Evolutionary conservation across 2,329 filamentous ascomycete genomes (phyloP), one percentile per base, ranked within the genome.

Genomic region (Fusarium anthophilum): DNA sequence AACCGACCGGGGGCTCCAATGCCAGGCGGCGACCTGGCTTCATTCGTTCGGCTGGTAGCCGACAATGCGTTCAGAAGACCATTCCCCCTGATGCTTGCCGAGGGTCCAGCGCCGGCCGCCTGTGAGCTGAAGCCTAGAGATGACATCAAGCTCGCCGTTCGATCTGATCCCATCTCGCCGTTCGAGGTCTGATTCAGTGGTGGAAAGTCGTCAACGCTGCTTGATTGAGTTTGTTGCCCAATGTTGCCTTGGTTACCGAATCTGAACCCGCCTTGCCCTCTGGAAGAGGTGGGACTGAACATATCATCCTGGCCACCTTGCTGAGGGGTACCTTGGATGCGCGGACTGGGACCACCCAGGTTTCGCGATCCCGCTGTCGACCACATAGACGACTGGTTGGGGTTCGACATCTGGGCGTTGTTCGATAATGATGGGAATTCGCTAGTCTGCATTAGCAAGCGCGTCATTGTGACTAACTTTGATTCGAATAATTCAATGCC

Each of bases 371-470:
- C 85, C 70, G 84, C 83, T 32, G 84, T 83, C 47, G 88, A 86
- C 89, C 89, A 91, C 81, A 91, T 84, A 10, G 87, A 87, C 20
- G 85, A 82, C 70, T 86, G 86, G 51, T 80, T 86, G 12, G 85
- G 80, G 66, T 81, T 87, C 35, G 86, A 82, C 48, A 90, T 81
- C 77, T 89, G 88, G 50, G 88, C 84, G 72, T 88, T 91, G 77
- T 89, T 91, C 58, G 90, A 91, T 75, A 92, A 81, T 28, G 90
- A 91, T 14, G 91, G 91, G 62, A 92, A 92, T 78, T 92, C 90
- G 69, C 90, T 92, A 69, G n/a, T n/a, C n/a, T 22, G n/a, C 26
- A 47, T 74, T 50, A 73, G 69, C 43, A 54, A 24, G 39, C 41
- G 57, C 39, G 43, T 56, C 50, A 18, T 47, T 56, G 6, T 11